Evolutionary conservation across 2,329 filamentous ascomycete species (phyloP).

Genomic region (Chrysoporthe austroafricana): DNA sequence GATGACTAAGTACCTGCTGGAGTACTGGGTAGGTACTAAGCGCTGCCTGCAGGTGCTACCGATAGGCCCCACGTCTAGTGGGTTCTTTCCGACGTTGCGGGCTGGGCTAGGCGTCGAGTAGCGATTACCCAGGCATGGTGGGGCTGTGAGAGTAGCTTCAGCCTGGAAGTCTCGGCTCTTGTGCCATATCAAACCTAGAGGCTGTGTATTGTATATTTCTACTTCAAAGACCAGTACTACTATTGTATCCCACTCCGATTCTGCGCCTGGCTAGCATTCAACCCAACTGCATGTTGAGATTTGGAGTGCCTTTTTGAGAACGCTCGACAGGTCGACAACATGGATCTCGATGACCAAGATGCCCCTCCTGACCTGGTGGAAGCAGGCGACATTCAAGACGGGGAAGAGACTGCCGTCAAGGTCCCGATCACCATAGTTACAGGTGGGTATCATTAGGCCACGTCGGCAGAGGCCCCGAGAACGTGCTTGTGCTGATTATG

Average conservation of each 20-base stretch:
- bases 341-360: conserved; percentile 69
- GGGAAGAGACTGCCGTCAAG: conserved; percentile 61
- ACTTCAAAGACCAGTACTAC: neutral
- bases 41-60: too few relatives aligned
- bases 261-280: neutral
- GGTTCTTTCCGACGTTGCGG: neutral
- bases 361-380: conserved; percentile 67
- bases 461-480: neutral
- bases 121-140: neutral
- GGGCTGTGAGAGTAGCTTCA: neutral
- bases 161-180: neutral
- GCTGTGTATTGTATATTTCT: neutral
- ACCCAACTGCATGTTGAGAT: neutral
- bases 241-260: neutral
- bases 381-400: conserved; percentile 43
- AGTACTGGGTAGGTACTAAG: neutral
- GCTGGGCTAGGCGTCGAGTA: neutral
- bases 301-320: neutral
- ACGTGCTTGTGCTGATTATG: conserved; percentile 2
- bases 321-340: conserved; percentile 34
- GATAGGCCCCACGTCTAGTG: neutral
- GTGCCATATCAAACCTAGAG: neutral
- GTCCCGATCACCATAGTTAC: conserved; percentile 87
- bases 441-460: conserved; percentile 48
- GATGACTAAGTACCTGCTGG: conserved; percentile 4